Percentiles rank a stretch among this genome's conserved stretches.
phyloP scores from a whole-genome alignment of 2,329 filamentous ascomycete species.

The Akanthomyces dipterigenus region DNA sequence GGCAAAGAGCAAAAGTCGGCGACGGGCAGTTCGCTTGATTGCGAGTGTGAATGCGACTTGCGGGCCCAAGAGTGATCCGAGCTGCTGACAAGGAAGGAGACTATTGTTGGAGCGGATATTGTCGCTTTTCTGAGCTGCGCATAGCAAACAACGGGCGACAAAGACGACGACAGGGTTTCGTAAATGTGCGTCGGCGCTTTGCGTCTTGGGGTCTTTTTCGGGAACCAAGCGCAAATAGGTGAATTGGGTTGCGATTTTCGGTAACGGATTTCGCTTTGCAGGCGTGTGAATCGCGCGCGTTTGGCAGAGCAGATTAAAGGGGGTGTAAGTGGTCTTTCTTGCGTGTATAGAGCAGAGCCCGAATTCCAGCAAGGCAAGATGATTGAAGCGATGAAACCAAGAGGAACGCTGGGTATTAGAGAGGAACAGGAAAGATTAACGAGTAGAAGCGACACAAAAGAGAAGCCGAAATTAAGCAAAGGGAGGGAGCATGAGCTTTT shows the following conservation, averaged over 20 bases:
- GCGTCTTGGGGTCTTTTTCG: neutral
- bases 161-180: neutral
- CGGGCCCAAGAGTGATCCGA: conserved; percentile 6
- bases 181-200: neutral
- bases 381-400: conserved; percentile 2
- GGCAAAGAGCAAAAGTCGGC: conserved; percentile 18
- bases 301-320: conserved; percentile 6
- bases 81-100: conserved; percentile 1
- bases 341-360: neutral
- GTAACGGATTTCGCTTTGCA: neutral
- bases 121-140: neutral
- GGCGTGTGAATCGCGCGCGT: conserved; percentile 1
- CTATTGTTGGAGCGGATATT: neutral
- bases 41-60: conserved; percentile 3
- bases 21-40: conserved; percentile 8
- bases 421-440: conserved; percentile 13
- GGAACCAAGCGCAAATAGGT: neutral
- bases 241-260: neutral
- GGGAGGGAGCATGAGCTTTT: conserved; percentile 20
- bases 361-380: neutral
- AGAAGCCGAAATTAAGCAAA: conserved; percentile 12
- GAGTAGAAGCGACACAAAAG: conserved; percentile 10
- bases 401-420: conserved; percentile 18
- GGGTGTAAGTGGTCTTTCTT: conserved; percentile 10
- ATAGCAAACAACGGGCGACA: neutral